These are phyloP conservation scores for Vigna mungo DNA, from an alignment of 306 rosid genomes.

Conservation along the genomic window DNA sequence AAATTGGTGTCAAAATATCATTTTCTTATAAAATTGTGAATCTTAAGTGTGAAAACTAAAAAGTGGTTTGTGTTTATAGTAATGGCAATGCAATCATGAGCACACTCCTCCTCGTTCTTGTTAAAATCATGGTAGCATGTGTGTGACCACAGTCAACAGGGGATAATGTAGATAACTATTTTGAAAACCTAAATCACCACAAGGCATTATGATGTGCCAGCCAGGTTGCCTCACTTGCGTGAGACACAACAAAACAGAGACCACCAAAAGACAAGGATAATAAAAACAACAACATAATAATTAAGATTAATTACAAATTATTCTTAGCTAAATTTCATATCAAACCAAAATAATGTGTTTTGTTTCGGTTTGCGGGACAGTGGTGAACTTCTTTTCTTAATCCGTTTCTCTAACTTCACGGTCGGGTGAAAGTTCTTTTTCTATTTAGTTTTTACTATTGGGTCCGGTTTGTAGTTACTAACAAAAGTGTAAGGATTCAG, in stretches of 20 bases:
- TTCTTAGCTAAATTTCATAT: not conserved
- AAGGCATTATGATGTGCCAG: constrained; percentile 60
- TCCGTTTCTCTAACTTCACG: no score
- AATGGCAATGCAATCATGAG: constrained; percentile 59
- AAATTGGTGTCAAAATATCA: no score
- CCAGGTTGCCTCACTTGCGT: constrained; percentile 60
- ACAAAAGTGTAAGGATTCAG: no score
- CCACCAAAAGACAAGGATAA: constrained; percentile 35
- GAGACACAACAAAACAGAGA: constrained; percentile 60
- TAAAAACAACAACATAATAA: constrained; percentile 33
- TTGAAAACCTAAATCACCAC: constrained; percentile 48
- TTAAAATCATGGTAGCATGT: constrained; percentile 70
- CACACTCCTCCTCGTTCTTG: constrained; percentile 53
- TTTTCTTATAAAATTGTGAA: constrained; percentile 8
- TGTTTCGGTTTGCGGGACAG: no score
- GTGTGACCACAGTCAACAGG: constrained; percentile 44
- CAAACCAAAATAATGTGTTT: no score
- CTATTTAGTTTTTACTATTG: no score
- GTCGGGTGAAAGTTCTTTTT: no score
- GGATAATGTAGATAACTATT: constrained; percentile 43
- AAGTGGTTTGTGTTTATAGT: constrained; percentile 40
- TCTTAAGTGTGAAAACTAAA: constrained; percentile 16
- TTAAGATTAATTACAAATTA: not conserved
- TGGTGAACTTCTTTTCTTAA: no score
- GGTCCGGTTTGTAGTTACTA: no score